phyloP scores from a whole-genome alignment of 352 stramenopile species.

The Pythium rishiriense region DNA sequence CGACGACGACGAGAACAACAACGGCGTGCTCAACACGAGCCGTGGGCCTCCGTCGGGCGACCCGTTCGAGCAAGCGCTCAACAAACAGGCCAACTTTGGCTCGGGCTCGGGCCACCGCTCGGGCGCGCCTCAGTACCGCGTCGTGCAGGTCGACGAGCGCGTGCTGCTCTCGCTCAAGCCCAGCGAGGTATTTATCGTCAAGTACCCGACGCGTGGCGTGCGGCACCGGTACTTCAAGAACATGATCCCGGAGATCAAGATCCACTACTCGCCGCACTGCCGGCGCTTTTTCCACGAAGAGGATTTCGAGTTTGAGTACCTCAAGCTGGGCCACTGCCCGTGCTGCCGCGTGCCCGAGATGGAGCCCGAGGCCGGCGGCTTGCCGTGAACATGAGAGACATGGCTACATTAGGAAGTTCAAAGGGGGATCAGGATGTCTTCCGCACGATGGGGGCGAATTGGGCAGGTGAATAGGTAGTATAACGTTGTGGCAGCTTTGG shows the following conservation, averaged over 20 bases:
- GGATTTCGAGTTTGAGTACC: constrained; percentile 94
- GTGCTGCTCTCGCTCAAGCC: constrained; percentile 68
- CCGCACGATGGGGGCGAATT: background rate
- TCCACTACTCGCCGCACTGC: constrained; percentile 89
- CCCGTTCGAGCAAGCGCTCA: constrained; percentile 85
- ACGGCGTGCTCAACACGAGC: constrained; percentile 26
- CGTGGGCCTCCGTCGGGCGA: constrained; percentile 29
- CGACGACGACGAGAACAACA: constrained; percentile 42
- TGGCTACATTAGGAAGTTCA: background rate
- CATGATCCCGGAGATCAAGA: constrained; percentile 93
- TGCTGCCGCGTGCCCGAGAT: constrained; percentile 81
- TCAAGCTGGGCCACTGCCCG: constrained; percentile 87
- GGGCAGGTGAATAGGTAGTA: background rate
- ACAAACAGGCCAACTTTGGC: constrained; percentile 75
- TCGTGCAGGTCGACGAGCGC: constrained; percentile 79
- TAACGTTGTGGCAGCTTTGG: too few species aligned
- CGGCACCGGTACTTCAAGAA: constrained; percentile 87
- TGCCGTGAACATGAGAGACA: background rate
- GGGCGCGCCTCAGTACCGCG: constrained; percentile 53
- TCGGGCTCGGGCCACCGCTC: constrained; percentile 50
- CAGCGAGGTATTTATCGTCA: constrained; percentile 87
- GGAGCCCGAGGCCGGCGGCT: constrained; percentile 18
- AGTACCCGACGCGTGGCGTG: constrained; percentile 60
- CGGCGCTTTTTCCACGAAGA: constrained; percentile 94
- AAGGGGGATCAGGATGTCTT: background rate